A percentile compares a stretch with the other conserved stretches of the same genome.
Conservation (phyloP, 1,284 basidiomycete species). For the Ceratobasidium sp. region DNA sequence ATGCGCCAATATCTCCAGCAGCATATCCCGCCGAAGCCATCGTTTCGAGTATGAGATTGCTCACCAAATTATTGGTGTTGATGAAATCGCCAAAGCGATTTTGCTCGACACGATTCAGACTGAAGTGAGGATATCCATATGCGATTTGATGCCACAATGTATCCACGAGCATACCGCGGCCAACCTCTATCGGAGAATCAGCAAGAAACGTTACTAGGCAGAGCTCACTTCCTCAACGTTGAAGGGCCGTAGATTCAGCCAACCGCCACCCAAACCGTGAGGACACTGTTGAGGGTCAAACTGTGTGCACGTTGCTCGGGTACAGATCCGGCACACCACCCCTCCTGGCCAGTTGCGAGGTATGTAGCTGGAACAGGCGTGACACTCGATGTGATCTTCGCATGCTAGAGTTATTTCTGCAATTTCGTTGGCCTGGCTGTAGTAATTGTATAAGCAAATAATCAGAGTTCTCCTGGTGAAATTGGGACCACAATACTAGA, state of each 20-base stretch:
- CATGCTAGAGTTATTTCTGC: constrained; percentile 31
- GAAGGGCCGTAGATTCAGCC: constrained; percentile 7
- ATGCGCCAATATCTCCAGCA: not conserved
- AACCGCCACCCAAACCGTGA: not conserved
- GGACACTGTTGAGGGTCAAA: constrained; percentile 33
- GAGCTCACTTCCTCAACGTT: not conserved
- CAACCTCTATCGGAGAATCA: not conserved
- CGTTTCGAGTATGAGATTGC: not conserved
- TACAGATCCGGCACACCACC: constrained; percentile 2
- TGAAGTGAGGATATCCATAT: not conserved
- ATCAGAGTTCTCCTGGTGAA: no score
- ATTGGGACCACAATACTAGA: constrained; percentile 1
- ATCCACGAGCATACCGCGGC: no score
- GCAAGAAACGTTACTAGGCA: no score
- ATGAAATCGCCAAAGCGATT: constrained; percentile 8
- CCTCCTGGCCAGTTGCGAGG: constrained; percentile 22
- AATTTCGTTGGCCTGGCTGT: constrained; percentile 12
- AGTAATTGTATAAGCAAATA: not conserved
- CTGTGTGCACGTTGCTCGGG: constrained; percentile 2
- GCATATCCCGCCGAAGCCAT: constrained; percentile 10
- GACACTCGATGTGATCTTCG: constrained; percentile 22
- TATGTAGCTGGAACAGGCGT: constrained; percentile 8
- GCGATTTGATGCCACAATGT: constrained; percentile 1
- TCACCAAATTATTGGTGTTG: not conserved
- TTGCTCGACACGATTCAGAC: constrained; percentile 6